A percentile compares a stretch with the other conserved stretches of the same genome.
Evolutionary conservation across 768 basidiomycete species (phyloP).

Genomic region (Coprinopsis marcescibilis): DNA sequence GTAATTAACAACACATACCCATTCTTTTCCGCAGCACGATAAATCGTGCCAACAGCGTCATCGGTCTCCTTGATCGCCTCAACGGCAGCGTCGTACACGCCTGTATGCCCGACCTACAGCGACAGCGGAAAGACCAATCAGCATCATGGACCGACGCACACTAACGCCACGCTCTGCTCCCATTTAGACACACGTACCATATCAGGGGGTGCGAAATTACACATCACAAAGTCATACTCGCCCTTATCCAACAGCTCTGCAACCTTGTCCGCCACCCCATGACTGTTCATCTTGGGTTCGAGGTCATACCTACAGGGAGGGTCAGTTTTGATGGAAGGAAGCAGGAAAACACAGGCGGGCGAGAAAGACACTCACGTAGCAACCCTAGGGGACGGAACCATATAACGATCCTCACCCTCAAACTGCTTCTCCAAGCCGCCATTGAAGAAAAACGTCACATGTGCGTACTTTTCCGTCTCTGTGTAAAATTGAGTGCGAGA

Average conservation of each 20-base stretch:
- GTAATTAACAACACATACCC: conserved; percentile 87
- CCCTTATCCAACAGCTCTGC: conserved; percentile 69
- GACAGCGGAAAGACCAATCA: not conserved
- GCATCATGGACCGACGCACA: not conserved
- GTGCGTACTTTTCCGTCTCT: conserved; percentile 79
- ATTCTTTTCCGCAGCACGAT: conserved; percentile 76
- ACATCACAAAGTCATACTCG: conserved; percentile 89
- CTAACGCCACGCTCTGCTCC: not conserved
- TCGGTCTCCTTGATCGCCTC: conserved; percentile 86
- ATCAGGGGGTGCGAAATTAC: conserved; percentile 96
- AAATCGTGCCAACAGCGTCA: conserved; percentile 81
- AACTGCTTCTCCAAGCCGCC: conserved; percentile 95
- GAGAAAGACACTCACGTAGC: conserved; percentile 44
- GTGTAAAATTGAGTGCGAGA: not conserved
- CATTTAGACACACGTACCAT: conserved; percentile 50
- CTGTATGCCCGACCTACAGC: conserved; percentile 82
- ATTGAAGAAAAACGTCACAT: conserved; percentile 98
- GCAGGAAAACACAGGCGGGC: not conserved
- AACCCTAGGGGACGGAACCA: conserved; percentile 91
- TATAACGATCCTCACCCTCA: conserved; percentile 69
- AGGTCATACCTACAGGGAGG: conserved; percentile 68
- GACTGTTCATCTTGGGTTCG: conserved; percentile 85
- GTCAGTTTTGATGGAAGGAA: too few species aligned
- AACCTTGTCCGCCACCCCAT: conserved; percentile 88
- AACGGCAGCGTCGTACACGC: conserved; percentile 86